Base-by-base conservation (phyloP, 106 monocot species). In the Dendrobium catenatum region DNA sequence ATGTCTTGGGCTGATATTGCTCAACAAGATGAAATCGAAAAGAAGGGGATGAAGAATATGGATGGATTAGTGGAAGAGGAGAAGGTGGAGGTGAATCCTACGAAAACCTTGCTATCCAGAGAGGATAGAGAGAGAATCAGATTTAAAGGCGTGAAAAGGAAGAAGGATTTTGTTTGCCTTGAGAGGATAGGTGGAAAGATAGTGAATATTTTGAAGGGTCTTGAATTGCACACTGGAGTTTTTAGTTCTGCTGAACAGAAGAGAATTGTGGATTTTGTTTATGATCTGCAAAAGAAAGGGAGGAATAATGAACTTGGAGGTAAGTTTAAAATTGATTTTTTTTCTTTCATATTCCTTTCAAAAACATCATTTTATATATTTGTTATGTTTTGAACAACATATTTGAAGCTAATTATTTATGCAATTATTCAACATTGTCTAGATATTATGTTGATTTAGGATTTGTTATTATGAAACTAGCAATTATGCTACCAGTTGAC, bases 201-300 rank as follows among this genome's bases (percentile, higher is more conserved):
- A 13, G 80, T 82, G 4, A 97, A 97, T 73, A 88, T 97, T 27
- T 78, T 92, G 3, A 86, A 85, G 0, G 92, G 97, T 13, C 78
- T 97, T 17, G 96, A 97, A 85, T 83, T 97, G 29, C 94, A 97
- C 67, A 83, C 87, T 26, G 90, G 89, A 6, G 90, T 97, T 24
- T 97, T 97, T 59, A 97, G 92, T 77, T 86, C 85, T 1, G 85
- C 79, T 1, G 97, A 97, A 87, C 94, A 94, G 89, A 89, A 88
- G 78, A 85, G 91, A 61, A 97, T 97, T 17, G 94, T 97, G 6
- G 84, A 89, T 83, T 92, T 84, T 46, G 78, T 94, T 13, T 91
- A 92, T 74, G 86, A 92, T 16, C 78, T 94, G 40, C 92, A 94
- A 75, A 86, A 85, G 51, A 85, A 82, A 82, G 97, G 97, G 9